Conservation (phyloP, 2,329 filamentous ascomycete species). For the Cladophialophora carrionii region DNA sequence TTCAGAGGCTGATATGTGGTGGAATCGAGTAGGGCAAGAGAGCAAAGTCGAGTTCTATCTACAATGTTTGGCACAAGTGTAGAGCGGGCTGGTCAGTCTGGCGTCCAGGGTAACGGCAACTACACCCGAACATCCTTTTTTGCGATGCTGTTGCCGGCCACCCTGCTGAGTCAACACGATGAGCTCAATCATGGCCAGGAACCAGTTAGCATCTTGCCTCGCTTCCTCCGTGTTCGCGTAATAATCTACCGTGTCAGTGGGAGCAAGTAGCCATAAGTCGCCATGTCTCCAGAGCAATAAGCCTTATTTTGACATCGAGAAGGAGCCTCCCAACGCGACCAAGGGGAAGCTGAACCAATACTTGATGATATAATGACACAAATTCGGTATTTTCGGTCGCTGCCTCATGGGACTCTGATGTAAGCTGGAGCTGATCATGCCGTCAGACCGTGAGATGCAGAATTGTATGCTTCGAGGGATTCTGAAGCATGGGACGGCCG, state of each 20-base stretch:
- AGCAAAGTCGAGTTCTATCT: not conserved
- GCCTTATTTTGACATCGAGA: not conserved
- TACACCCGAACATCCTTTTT: not conserved
- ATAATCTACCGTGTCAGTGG: not conserved
- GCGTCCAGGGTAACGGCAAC: not conserved
- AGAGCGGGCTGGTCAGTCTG: not conserved
- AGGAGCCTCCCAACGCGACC: not conserved
- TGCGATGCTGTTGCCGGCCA: not conserved
- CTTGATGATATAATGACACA: not conserved
- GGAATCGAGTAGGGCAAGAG: not conserved
- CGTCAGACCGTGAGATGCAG: not conserved
- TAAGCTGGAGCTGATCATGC: not conserved
- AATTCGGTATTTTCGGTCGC: not conserved
- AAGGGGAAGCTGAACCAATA: not conserved
- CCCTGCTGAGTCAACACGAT: not conserved
- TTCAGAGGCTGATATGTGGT: not conserved
- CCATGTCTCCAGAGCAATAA: not conserved
- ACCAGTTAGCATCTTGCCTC: not conserved
- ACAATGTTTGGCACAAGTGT: not conserved
- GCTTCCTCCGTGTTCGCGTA: no score
- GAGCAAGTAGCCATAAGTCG: not conserved
- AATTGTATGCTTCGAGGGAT: not conserved
- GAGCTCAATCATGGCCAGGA: not conserved
- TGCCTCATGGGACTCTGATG: not conserved
- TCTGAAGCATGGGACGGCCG: not conserved